phyloP scores from a whole-genome alignment of 176 grass and related monocot species.

The Phyllostachys edulis region DNA sequence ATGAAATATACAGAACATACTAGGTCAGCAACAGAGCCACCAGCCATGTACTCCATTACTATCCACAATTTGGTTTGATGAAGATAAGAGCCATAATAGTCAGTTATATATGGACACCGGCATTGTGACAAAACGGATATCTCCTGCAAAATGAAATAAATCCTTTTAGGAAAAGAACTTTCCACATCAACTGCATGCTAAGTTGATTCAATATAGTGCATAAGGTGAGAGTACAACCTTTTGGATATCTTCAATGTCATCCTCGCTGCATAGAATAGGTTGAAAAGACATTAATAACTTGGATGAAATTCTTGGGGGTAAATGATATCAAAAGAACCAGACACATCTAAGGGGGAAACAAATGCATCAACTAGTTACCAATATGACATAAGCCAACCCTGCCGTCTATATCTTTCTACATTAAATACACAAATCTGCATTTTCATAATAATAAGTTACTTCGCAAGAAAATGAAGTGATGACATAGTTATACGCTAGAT shows the following conservation, averaged over 20 bases:
- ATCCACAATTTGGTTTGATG: conserved; percentile 99
- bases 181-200: conserved; percentile 4
- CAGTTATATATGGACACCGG: conserved; percentile 97
- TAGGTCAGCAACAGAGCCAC: conserved; percentile 96
- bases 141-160: conserved; percentile 60
- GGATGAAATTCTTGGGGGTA: not conserved
- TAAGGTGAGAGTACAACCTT: conserved; percentile 60
- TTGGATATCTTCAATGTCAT: conserved; percentile 99
- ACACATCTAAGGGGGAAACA: not conserved
- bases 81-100: conserved; percentile 98
- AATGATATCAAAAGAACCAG: conserved; percentile 3
- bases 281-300: conserved; percentile 23
- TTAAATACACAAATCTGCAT: conserved; percentile 6
- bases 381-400: not conserved
- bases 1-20: conserved; percentile 58
- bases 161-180: conserved; percentile 37
- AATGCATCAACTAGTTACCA: not conserved
- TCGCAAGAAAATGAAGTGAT: not conserved
- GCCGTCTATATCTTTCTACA: conserved; percentile 1
- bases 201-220: conserved; percentile 1
- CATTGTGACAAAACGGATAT: conserved; percentile 98
- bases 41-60: conserved; percentile 99
- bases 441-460: conserved; percentile 15
- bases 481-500: not conserved
- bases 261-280: conserved; percentile 64